These are phyloP conservation scores for Candida andamanensis DNA, from an alignment of 805 yeast genomes.

Conservation along the genomic window DNA sequence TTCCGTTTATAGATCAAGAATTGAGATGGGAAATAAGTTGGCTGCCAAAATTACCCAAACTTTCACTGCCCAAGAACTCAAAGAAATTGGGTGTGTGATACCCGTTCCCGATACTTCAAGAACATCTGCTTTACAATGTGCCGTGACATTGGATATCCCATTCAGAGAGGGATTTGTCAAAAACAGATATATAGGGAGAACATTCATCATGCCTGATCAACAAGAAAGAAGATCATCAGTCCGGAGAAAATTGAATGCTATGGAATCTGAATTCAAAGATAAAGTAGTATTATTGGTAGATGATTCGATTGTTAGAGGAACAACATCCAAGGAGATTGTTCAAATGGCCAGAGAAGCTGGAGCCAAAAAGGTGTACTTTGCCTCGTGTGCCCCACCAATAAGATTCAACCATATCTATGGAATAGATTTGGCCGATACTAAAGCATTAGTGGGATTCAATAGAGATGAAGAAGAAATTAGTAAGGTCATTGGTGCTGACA, in stretches of 20 bases:
- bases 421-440: slow-evolving; percentile 93
- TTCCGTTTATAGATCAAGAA: slow-evolving; percentile 86
- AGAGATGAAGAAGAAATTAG: slow-evolving; percentile 74
- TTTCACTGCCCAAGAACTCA: slow-evolving; percentile 15
- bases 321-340: slow-evolving; percentile 93
- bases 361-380: slow-evolving; percentile 90
- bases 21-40: slow-evolving; percentile 88
- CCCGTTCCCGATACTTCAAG: slow-evolving; percentile 99
- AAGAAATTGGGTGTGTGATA: slow-evolving; percentile 84
- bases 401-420: slow-evolving; percentile 95
- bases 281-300: slow-evolving; percentile 87
- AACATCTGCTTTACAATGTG: slow-evolving; percentile 89
- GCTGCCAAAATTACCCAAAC: slow-evolving; percentile 58
- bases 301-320: slow-evolving; percentile 96
- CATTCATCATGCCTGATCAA: slow-evolving; percentile 98
- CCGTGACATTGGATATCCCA: slow-evolving; percentile 72
- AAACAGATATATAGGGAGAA: slow-evolving; percentile 94
- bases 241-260: slow-evolving; percentile 90
- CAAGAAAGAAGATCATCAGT: slow-evolving; percentile 90
- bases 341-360: slow-evolving; percentile 99
- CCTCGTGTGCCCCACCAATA: slow-evolving; percentile 98
- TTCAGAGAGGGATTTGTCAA: slow-evolving; percentile 97
- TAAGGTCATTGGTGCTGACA: slow-evolving; percentile 79
- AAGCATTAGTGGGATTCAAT: slow-evolving; percentile 85
- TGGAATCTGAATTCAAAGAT: slow-evolving; percentile 86